A percentile compares a stretch with the other conserved stretches of the same genome.
Evolutionary conservation across 2,329 filamentous ascomycete species (phyloP).

Genomic region (Albophoma yamanashiensis): DNA sequence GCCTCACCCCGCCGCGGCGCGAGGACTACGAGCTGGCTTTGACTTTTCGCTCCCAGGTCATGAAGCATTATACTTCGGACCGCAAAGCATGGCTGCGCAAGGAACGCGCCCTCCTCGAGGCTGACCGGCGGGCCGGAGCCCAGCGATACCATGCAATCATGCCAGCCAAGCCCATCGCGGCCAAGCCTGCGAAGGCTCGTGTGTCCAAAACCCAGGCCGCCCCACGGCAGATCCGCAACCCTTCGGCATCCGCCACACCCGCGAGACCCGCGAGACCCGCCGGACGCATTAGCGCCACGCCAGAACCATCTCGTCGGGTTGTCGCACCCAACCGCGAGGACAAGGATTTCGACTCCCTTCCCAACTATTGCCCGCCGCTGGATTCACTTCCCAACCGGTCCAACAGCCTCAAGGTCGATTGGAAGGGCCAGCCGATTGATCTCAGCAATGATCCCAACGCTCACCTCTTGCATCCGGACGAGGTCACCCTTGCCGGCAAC

Average conservation of each 20-base stretch:
- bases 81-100: slow-evolving; percentile 36
- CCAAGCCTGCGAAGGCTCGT: slow-evolving; percentile 17
- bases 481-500: slow-evolving; percentile 64
- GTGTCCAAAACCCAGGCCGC: slow-evolving; percentile 20
- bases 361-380: slow-evolving; percentile 62
- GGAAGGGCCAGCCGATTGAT: slow-evolving; percentile 74
- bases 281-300: slow-evolving; percentile 31
- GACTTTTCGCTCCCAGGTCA: slow-evolving; percentile 41
- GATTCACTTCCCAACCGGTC: slow-evolving; percentile 53
- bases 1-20: slow-evolving; percentile 33
- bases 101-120: slow-evolving; percentile 38
- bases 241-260: slow-evolving; percentile 5
- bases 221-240: slow-evolving; percentile 24
- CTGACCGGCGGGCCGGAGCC: slow-evolving; percentile 33
- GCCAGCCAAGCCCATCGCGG: slow-evolving; percentile 26
- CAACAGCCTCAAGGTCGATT: slow-evolving; percentile 72
- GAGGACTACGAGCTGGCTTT: slow-evolving; percentile 45
- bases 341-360: slow-evolving; percentile 63
- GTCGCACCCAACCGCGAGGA: slow-evolving; percentile 66
- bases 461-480: slow-evolving; percentile 64
- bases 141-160: slow-evolving; percentile 28
- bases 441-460: slow-evolving; percentile 62
- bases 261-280: slow-evolving; percentile 14
- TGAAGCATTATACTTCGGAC: slow-evolving; percentile 32
- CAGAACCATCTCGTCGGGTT: slow-evolving; percentile 38